Evolutionary conservation across 108 stramenopile species (phyloP).

Genomic region (Nitzschia sp.): DNA sequence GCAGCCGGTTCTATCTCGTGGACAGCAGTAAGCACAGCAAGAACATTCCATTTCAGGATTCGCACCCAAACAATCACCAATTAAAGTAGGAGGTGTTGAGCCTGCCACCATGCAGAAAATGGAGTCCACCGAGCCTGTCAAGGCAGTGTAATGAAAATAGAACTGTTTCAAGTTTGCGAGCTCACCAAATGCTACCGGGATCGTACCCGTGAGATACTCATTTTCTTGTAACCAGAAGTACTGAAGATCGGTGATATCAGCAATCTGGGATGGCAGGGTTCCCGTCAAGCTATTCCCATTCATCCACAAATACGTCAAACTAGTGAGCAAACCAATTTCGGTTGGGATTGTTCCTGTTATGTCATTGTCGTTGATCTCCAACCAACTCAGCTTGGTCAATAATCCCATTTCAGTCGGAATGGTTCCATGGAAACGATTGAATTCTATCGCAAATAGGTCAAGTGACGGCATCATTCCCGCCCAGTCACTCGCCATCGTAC

Average conservation of each 20-base stretch:
- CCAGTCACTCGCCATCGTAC: slow-evolving; percentile 35
- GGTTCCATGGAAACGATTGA: background rate
- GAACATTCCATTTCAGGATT: too few species aligned
- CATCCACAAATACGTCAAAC: slow-evolving; percentile 11
- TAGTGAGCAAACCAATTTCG: slow-evolving; percentile 8
- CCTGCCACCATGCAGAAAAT: too few species aligned
- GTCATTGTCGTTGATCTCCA: slow-evolving; percentile 39
- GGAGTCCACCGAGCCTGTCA: background rate
- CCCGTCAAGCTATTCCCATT: slow-evolving; percentile 21
- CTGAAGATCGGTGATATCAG: background rate
- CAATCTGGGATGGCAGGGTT: slow-evolving; percentile 5
- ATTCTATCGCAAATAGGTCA: too few species aligned
- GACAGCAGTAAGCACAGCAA: too few species aligned
- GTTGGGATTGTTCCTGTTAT: slow-evolving; percentile 24
- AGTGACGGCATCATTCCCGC: too few species aligned
- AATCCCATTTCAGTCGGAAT: slow-evolving; percentile 38
- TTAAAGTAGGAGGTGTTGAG: too few species aligned
- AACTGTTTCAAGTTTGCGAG: too few species aligned
- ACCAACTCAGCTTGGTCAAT: slow-evolving; percentile 30
- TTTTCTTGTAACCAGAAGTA: too few species aligned
- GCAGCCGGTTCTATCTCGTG: too few species aligned
- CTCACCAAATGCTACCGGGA: too few species aligned
- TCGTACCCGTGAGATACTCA: too few species aligned
- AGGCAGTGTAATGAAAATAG: background rate
- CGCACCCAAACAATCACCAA: too few species aligned